Conservation (phyloP, 1,284 basidiomycete species). For the Macrocybe sp. region DNA sequence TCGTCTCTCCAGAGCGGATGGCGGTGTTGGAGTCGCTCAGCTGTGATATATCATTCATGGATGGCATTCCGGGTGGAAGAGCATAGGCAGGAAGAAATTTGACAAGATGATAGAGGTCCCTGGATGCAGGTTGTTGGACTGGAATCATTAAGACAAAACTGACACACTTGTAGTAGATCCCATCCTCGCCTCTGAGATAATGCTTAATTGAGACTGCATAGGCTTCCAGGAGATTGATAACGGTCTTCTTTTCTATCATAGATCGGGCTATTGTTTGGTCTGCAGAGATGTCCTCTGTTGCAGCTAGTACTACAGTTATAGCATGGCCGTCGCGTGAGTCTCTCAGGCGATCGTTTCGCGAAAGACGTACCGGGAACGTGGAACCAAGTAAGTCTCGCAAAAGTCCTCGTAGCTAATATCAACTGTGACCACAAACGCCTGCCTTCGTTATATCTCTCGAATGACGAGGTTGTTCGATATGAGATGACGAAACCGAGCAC, state of each 20-base stretch:
- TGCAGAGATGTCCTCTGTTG: slow-evolving; percentile 19
- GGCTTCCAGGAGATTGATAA: slow-evolving; percentile 33
- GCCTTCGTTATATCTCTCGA: slow-evolving; percentile 73
- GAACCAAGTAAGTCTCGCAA: slow-evolving; percentile 59
- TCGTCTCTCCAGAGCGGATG: too few relatives aligned
- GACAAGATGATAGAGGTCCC: slow-evolving; percentile 60
- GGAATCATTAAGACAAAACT: too few relatives aligned
- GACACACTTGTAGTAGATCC: slow-evolving; percentile 46
- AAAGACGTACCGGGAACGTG: slow-evolving; percentile 47
- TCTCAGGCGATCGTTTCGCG: too few relatives aligned
- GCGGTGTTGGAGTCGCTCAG: too few relatives aligned
- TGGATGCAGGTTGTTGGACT: slow-evolving; percentile 15
- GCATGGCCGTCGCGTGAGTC: background rate
- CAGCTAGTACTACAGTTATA: background rate
- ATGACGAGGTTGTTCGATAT: slow-evolving; percentile 70
- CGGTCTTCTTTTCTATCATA: slow-evolving; percentile 58
- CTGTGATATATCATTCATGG: slow-evolving; percentile 25
- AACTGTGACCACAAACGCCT: slow-evolving; percentile 67
- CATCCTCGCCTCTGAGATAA: slow-evolving; percentile 38
- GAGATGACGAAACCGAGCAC: slow-evolving; percentile 65
- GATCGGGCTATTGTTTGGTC: slow-evolving; percentile 42
- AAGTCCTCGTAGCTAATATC: slow-evolving; percentile 50
- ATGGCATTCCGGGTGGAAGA: slow-evolving; percentile 51
- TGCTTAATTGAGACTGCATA: slow-evolving; percentile 34
- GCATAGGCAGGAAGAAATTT: slow-evolving; percentile 67